These are phyloP conservation scores for Talaromyces sp. DNA, from an alignment of 2,329 filamentous ascomycete species.

Conservation along the genomic window DNA sequence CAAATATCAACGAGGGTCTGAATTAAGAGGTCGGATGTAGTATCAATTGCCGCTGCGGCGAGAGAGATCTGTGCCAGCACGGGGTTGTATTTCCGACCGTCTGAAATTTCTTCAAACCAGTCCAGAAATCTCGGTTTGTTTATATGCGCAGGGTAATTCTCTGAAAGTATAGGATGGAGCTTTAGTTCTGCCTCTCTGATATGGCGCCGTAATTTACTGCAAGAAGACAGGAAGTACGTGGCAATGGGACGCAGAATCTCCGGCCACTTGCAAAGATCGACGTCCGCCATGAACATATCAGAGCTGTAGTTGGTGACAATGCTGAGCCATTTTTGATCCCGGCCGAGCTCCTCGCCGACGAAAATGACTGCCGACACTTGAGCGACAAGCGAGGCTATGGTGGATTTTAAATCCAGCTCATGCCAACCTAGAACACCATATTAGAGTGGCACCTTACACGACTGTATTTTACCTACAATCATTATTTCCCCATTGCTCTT, in stretches of 20 bases:
- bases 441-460: not conserved
- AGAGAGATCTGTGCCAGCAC: conserved; percentile 19
- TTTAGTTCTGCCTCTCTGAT: not conserved
- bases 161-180: not conserved
- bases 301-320: not conserved
- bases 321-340: not conserved
- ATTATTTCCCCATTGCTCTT: conserved; percentile 13
- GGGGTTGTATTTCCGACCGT: conserved; percentile 20
- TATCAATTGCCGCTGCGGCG: conserved; percentile 17
- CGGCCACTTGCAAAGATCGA: not conserved
- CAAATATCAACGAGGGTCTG: conserved; percentile 1
- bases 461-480: not conserved
- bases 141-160: not conserved
- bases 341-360: not conserved
- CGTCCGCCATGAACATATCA: not conserved
- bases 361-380: not conserved
- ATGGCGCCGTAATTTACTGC: not conserved
- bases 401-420: not conserved
- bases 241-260: not conserved
- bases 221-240: not conserved
- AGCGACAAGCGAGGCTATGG: not conserved
- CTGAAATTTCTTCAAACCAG: conserved; percentile 19
- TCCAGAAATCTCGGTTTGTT: not conserved
- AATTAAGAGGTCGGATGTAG: not conserved
- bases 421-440: not conserved